phyloP scores from a whole-genome alignment of 148 eudicot genomes.

The Salicornia ramosissima region DNA sequence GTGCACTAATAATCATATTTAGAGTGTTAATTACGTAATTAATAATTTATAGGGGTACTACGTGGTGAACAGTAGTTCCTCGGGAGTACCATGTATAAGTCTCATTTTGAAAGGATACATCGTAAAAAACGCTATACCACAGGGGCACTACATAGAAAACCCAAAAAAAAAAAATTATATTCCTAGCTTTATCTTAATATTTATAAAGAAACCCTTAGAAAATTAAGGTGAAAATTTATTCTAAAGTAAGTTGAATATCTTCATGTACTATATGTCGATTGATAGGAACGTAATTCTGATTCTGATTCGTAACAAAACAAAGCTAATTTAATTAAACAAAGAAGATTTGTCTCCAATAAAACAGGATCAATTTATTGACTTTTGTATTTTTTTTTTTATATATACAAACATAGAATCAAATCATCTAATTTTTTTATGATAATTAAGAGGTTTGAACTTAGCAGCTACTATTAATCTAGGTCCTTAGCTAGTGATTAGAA shows the following conservation, averaged over 20 bases:
- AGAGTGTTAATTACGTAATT: no score
- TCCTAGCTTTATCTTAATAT: no score
- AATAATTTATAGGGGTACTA: no score
- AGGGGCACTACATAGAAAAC: no score
- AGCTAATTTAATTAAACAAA: slow-evolving; percentile 6
- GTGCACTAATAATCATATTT: no score
- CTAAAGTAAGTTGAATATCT: slow-evolving; percentile 23
- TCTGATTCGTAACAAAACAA: slow-evolving; percentile 18
- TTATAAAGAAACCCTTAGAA: no score
- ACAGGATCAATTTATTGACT: slow-evolving; percentile 16
- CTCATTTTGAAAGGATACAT: no score
- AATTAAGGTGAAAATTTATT: background rate
- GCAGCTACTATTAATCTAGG: background rate
- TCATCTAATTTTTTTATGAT: slow-evolving; percentile 18
- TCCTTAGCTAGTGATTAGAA: background rate
- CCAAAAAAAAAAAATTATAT: no score
- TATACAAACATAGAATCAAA: slow-evolving; percentile 23
- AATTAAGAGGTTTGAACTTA: slow-evolving; percentile 6
- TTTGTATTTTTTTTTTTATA: background rate
- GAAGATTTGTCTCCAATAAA: slow-evolving; percentile 26
- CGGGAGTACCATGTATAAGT: no score
- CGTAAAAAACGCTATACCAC: no score
- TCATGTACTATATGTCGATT: background rate
- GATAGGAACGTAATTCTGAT: slow-evolving; percentile 20
- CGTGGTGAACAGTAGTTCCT: no score